Conservation (phyloP, 305 asterid genomes). For the Plantago coronopus region DNA sequence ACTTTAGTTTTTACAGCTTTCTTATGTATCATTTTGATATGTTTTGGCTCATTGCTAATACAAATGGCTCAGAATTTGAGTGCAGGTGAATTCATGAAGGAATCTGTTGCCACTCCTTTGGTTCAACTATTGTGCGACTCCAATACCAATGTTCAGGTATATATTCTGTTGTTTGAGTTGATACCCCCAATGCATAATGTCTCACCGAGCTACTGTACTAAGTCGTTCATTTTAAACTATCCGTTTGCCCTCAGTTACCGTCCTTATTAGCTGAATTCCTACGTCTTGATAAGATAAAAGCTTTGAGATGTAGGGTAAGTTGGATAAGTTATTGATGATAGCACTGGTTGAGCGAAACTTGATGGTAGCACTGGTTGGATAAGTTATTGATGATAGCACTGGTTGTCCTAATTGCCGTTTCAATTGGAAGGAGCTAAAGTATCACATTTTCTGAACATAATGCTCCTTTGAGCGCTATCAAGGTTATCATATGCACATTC, state of each 20-base stretch:
- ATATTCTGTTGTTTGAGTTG: conserved; percentile 10
- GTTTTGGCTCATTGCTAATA: conserved; percentile 34
- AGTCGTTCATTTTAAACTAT: conserved; percentile 1
- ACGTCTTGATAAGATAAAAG: conserved; percentile 18
- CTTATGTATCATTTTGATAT: conserved; percentile 15
- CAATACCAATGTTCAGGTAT: conserved; percentile 68
- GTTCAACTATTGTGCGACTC: conserved; percentile 69
- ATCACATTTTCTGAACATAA: conserved; percentile 6
- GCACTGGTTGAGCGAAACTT: conserved; percentile 21
- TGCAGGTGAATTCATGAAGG: conserved; percentile 80
- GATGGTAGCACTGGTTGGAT: conserved; percentile 17
- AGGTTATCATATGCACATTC: conserved; percentile 13
- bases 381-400: conserved; percentile 20
- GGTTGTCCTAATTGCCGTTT: conserved; percentile 21
- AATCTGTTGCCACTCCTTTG: conserved; percentile 54
- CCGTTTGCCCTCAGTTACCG: not conserved
- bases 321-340: conserved; percentile 22
- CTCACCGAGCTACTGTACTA: not conserved
- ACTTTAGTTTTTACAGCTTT: conserved; percentile 15
- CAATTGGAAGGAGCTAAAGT: conserved; percentile 14
- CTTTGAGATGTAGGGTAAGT: conserved; percentile 25
- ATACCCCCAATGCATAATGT: not conserved
- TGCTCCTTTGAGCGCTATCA: conserved; percentile 11
- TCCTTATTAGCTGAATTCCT: conserved; percentile 9
- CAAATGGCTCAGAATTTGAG: conserved; percentile 63